Base-by-base conservation (phyloP, 2,329 filamentous ascomycete species). In the Neofusicoccum umdonicola region DNA sequence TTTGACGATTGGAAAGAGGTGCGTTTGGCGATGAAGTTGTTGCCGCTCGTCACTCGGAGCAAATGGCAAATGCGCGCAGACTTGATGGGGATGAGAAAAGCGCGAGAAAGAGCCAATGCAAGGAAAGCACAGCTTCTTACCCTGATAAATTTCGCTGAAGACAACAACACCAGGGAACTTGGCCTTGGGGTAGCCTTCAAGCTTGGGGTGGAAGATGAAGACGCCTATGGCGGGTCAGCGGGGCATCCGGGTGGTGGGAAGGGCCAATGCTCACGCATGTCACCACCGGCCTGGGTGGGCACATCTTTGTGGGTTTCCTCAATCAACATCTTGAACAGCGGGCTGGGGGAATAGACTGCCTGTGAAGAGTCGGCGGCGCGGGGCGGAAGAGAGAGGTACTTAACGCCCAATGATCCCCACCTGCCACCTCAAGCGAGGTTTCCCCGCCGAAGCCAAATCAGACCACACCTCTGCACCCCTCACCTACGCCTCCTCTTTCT, bases 111-210 rank as follows among this genome's bases (percentile, higher is more conserved):
- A 31, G 27, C 27, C 27, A 7, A 31, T 31, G 27, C 27, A 31
- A 31, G 27, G 27, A 31, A 31, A 31, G 27, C 27, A 31, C 6
- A 31, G 27, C 22, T 12, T 9, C 54, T 4, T 77, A 93, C 92
- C 93, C 88, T 97, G 93, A 74, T 97, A 97, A 72, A 97, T 97
- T 80, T 97, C 93, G 71, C 90, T 93, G 76, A 96, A 97, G 64
- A 97, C 83, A 13, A 91, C 90, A 4, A 97, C 91, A 19, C 91
- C 93, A 0, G 93, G 93, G 72, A 96, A 97, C 73, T 87, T 93
- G 78, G 93, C 93, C 69, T 95, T 88, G 34, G 93, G 92, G 74
- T 96, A 96, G 66, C 90, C 89, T 0, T 92, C 86, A 69, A 97
- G 89, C 13, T 86, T 87, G 7, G 93, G 93, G 74, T 97, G 92